These are phyloP conservation scores for Colletotrichum euphorbiae DNA, from an alignment of 2,329 filamentous ascomycete species.

Conservation along the genomic window DNA sequence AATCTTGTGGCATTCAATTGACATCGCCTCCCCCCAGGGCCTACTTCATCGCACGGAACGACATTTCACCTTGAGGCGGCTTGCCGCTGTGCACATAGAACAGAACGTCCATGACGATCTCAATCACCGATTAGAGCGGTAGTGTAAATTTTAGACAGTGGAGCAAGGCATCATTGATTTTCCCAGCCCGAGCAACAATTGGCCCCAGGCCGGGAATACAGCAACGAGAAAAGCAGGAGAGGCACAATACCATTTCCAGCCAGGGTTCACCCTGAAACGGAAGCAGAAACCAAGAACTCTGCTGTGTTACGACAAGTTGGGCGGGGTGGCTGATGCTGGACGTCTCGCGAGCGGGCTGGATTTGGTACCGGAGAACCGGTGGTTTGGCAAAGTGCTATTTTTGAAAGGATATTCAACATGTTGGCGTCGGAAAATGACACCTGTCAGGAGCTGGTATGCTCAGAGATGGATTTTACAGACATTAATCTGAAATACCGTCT, in stretches of 20 bases:
- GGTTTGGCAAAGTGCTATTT: slow-evolving; percentile 34
- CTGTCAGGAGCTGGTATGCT: slow-evolving; percentile 24
- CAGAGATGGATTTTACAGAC: slow-evolving; percentile 23
- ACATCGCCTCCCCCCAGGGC: slow-evolving; percentile 53
- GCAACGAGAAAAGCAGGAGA: background rate
- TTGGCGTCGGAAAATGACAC: slow-evolving; percentile 33
- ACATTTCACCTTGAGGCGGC: slow-evolving; percentile 42
- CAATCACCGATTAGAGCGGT: slow-evolving; percentile 34
- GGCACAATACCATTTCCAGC: slow-evolving; percentile 5
- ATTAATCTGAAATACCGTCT: slow-evolving; percentile 17
- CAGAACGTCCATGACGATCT: slow-evolving; percentile 14
- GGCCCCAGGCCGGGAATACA: slow-evolving; percentile 5
- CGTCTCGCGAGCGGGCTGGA: slow-evolving; percentile 18
- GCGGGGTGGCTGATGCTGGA: background rate
- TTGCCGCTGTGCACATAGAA: slow-evolving; percentile 29
- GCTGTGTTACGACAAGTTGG: slow-evolving; percentile 2
- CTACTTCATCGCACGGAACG: slow-evolving; percentile 70
- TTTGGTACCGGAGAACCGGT: slow-evolving; percentile 20
- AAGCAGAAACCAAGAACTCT: background rate
- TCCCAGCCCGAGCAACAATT: slow-evolving; percentile 1
- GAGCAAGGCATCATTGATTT: slow-evolving; percentile 7
- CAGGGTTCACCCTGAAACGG: background rate
- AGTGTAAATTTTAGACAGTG: slow-evolving; percentile 33
- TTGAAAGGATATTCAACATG: slow-evolving; percentile 33
- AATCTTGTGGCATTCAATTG: background rate